phyloP scores from a whole-genome alignment of 2,329 filamentous ascomycete species.

The Phialemoniopsis sp. region DNA sequence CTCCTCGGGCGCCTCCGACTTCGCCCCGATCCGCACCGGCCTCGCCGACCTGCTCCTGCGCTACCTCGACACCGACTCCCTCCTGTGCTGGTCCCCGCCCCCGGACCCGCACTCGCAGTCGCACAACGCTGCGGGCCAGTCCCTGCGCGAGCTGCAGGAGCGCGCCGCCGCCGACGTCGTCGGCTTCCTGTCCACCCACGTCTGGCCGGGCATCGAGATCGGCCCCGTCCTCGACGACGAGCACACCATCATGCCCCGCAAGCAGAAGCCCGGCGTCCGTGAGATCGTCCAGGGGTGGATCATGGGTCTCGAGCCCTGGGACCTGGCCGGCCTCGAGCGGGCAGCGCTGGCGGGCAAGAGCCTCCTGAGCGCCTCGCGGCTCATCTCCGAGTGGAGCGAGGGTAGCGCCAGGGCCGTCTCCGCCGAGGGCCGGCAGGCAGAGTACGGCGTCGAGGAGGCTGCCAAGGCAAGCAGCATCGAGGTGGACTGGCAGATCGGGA shows the following conservation, averaged over 20 bases:
- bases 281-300: constrained; percentile 79
- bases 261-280: constrained; percentile 70
- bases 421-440: constrained; percentile 20
- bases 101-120: constrained; percentile 6
- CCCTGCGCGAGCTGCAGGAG: constrained; percentile 70
- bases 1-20: not conserved
- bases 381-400: constrained; percentile 86
- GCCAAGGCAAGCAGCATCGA: constrained; percentile 75
- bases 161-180: constrained; percentile 67
- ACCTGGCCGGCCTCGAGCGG: constrained; percentile 83
- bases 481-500: constrained; percentile 81
- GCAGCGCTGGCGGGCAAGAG: constrained; percentile 84
- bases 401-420: constrained; percentile 38
- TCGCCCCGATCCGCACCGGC: constrained; percentile 51
- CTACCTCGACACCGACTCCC: constrained; percentile 87
- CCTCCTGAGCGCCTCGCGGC: constrained; percentile 68
- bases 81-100: constrained; percentile 79
- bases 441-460: constrained; percentile 81
- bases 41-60: constrained; percentile 70
- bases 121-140: constrained; percentile 44
- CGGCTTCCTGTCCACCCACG: constrained; percentile 61
- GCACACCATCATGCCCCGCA: constrained; percentile 69
- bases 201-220: constrained; percentile 84
- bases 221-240: constrained; percentile 78
- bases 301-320: constrained; percentile 65